A percentile compares a stretch with the other conserved stretches of the same genome.
phyloP scores from a whole-genome alignment of 1,284 basidiomycete genomes.

The Phellopilus nigrolimitatus region DNA sequence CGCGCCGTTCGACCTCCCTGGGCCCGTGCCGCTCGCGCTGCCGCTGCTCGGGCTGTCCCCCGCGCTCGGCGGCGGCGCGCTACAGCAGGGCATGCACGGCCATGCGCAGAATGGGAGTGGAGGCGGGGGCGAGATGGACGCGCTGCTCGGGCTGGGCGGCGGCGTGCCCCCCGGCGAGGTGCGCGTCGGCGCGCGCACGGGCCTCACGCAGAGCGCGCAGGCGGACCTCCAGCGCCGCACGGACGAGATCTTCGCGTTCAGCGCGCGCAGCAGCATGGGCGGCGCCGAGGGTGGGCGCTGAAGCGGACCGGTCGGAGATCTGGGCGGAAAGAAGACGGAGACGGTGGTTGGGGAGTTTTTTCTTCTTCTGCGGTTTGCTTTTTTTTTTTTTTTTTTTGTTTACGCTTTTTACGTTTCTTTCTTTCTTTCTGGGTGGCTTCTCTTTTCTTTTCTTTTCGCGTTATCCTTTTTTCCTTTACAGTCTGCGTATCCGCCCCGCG shows the following conservation, averaged over 20 bases:
- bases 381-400: no score
- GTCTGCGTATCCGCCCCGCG: no score
- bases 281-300: conserved; percentile 6
- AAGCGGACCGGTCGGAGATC: no score
- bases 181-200: not conserved
- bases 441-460: no score
- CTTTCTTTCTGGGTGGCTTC: no score
- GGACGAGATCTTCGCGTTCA: conserved; percentile 19
- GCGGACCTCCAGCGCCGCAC: conserved; percentile 19
- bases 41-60: conserved; percentile 2
- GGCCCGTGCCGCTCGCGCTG: conserved; percentile 10
- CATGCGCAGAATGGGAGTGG: not conserved
- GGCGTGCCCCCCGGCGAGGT: not conserved
- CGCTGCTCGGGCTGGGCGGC: conserved; percentile 1
- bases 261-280: conserved; percentile 13
- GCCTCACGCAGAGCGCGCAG: conserved; percentile 12
- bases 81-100: not conserved
- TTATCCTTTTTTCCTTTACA: no score
- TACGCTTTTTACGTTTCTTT: no score
- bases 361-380: no score
- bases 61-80: not conserved
- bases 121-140: not conserved
- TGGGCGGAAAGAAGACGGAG: no score
- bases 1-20: conserved; percentile 13
- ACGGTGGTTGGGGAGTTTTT: no score